Evolutionary conservation across 2,329 filamentous ascomycete genomes (phyloP), one percentile per base, ranked within the genome.

Genomic region (Ophiostoma australiae): DNA sequence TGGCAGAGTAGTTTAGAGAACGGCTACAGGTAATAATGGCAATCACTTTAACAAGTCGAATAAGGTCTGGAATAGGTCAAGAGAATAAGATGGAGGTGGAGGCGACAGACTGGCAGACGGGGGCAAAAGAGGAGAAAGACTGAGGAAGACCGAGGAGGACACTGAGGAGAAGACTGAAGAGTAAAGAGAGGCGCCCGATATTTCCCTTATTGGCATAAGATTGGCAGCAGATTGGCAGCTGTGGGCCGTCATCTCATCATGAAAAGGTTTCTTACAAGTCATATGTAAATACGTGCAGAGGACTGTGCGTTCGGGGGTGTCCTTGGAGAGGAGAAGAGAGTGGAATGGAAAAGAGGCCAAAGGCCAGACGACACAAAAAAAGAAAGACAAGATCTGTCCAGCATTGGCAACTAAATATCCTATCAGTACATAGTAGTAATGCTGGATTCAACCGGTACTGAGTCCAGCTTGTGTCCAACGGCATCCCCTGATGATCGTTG

Each of bases 11-110:
- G 52, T 58, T 58, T 58, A 58, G 52, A 58, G 52, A 58, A 58
- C 52, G 7, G 52, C 52, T 23, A 58, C 52, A 27, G 8, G 52
- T 10, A 58, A 58, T 27, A n/a, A 55, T 58, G 52, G n/a, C 52
- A 58, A 58, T 58, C 52, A 58, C 52, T 58, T 58, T 58, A 58
- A 31, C 52, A 58, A 58, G 52, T 58, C 52, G 52, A 58, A 27
- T 58, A 58, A 58, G 52, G 39, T 15, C 39, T 15, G 39, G 39
- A 41, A 41, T 41, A 11, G 3, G 44, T 48, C 44, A 15, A 48
- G 44, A 11, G 44, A 48, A 48, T 8, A 48, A n/a, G 44, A 20
- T n/a, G 44, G 44, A 48, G 17, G 17, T 48, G 44, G 44, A 48
- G 44, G 27, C 27, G 44, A 48, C 17, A 6, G 44, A 48, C 7